Evolutionary conservation across 139 green algal genomes (phyloP).

Genomic region (Pleodorina starrii): DNA sequence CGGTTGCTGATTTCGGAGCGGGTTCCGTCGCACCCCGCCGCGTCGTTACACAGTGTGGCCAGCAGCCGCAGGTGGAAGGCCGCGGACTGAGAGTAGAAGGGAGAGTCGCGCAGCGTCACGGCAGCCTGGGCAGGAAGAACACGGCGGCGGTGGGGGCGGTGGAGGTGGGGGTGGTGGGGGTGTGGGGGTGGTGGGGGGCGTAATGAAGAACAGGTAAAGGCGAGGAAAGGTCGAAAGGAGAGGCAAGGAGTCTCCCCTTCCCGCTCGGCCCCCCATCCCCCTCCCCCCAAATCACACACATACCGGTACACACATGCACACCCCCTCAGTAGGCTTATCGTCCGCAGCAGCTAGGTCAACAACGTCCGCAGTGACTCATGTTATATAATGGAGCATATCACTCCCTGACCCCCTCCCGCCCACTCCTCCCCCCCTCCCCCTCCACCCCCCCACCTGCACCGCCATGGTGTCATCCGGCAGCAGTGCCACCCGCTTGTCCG

Average conservation of each 20-base stretch:
- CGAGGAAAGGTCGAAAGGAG: not conserved
- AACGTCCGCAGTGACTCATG: no score
- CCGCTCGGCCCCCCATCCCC: not conserved
- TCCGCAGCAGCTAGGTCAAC: no score
- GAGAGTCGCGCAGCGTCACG: slow-evolving; percentile 31
- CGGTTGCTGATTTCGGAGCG: slow-evolving; percentile 55
- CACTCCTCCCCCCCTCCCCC: not conserved
- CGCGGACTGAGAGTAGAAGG: slow-evolving; percentile 42
- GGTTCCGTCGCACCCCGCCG: slow-evolving; percentile 52
- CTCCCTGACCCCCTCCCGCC: no score
- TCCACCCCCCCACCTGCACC: slow-evolving; percentile 1
- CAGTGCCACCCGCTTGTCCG: slow-evolving; percentile 18
- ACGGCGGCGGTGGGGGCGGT: no score
- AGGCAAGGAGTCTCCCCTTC: not conserved
- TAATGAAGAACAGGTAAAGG: not conserved
- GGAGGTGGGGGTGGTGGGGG: not conserved
- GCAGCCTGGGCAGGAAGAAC: no score
- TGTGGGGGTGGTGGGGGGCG: not conserved
- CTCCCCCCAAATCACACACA: no score
- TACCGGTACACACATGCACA: no score
- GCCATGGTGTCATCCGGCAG: slow-evolving; percentile 53
- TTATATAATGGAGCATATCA: no score
- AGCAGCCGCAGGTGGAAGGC: slow-evolving; percentile 66
- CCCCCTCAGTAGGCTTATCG: no score
- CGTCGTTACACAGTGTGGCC: slow-evolving; percentile 63